Conservation (phyloP, 2,329 filamentous ascomycete species). For the Curvularia spicifera region DNA sequence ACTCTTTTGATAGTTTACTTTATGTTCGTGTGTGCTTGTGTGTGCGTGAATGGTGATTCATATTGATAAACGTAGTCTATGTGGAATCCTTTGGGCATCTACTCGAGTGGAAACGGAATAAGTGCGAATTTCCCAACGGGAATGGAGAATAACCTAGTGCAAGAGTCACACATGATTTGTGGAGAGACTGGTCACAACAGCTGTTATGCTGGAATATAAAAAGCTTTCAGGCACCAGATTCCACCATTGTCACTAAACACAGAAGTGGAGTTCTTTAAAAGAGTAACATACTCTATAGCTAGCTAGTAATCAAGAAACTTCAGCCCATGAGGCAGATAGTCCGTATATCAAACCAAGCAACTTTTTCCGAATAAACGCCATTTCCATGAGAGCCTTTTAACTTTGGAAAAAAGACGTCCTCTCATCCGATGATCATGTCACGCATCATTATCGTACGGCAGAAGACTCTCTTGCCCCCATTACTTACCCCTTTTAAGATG, state of each 20-base stretch:
- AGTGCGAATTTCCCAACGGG: no score
- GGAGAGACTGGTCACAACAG: neutral
- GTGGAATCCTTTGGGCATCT: neutral
- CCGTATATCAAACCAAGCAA: constrained; percentile 13
- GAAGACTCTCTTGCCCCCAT: constrained; percentile 11
- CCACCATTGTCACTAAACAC: no score
- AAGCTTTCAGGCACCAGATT: neutral
- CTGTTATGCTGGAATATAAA: neutral
- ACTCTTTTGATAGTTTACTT: neutral
- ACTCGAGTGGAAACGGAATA: no score
- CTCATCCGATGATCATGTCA: constrained; percentile 21
- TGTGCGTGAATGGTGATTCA: neutral
- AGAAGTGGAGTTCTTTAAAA: neutral
- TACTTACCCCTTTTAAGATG: constrained; percentile 35
- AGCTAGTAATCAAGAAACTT: constrained; percentile 13
- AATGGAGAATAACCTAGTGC: neutral
- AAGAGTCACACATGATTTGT: neutral
- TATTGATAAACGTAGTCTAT: neutral
- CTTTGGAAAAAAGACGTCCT: neutral
- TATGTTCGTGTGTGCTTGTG: neutral
- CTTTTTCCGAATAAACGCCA: constrained; percentile 30
- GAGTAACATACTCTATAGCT: constrained; percentile 22
- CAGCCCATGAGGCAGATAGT: constrained; percentile 13
- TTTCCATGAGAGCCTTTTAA: constrained; percentile 12
- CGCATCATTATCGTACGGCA: constrained; percentile 26